Conservation (phyloP, 2,329 filamentous ascomycete genomes). For the Fusarium odoratissimum region DNA sequence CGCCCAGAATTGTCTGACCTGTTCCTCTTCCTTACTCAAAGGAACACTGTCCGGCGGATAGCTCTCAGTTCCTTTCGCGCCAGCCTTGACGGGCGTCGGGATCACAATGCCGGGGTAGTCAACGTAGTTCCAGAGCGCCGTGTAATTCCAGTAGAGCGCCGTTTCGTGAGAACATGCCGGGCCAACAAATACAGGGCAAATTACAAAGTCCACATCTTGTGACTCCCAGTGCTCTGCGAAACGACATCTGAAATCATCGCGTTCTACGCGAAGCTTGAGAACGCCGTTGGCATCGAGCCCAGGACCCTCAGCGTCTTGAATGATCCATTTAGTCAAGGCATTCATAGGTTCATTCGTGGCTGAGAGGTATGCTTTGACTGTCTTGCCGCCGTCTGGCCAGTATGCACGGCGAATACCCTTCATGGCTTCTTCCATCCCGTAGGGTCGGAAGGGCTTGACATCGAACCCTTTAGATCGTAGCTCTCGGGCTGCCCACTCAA, state of each 20-base stretch:
- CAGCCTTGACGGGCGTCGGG: slow-evolving; percentile 47
- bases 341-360: slow-evolving; percentile 45
- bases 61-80: neutral
- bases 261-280: slow-evolving; percentile 39
- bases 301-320: slow-evolving; percentile 27
- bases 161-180: slow-evolving; percentile 52
- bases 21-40: slow-evolving; percentile 10
- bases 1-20: slow-evolving; percentile 48
- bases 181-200: slow-evolving; percentile 38
- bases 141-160: slow-evolving; percentile 51
- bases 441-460: slow-evolving; percentile 27
- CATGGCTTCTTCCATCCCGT: slow-evolving; percentile 20
- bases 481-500: slow-evolving; percentile 48
- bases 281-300: slow-evolving; percentile 30
- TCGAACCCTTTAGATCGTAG: neutral
- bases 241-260: slow-evolving; percentile 46
- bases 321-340: slow-evolving; percentile 44
- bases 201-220: slow-evolving; percentile 51
- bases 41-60: neutral
- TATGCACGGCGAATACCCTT: slow-evolving; percentile 30
- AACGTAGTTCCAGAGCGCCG: slow-evolving; percentile 51
- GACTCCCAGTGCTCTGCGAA: slow-evolving; percentile 50
- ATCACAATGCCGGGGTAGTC: slow-evolving; percentile 51
- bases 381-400: slow-evolving; percentile 43
- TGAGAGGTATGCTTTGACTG: slow-evolving; percentile 20